Evolutionary conservation across 1,139 yeast genomes (phyloP), one percentile per base, ranked within the genome.

Genomic region (Pichia sp.): DNA sequence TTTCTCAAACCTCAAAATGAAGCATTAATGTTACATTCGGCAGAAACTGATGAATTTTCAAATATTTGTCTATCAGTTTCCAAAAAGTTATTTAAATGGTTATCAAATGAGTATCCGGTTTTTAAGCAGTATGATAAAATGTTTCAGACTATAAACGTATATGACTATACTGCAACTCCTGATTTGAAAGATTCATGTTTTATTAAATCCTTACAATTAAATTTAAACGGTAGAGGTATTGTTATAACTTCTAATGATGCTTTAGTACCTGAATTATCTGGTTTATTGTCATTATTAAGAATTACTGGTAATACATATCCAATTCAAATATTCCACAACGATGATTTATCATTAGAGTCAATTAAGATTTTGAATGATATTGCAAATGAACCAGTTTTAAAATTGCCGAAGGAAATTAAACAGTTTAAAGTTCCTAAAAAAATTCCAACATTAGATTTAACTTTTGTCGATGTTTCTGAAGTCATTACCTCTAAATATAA

Each of bases 321-420:
- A 0, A 73, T 82, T 52, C 83, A 82, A 66, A 71, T 81, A 39
- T 72, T 82, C 16, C 76, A 78, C 57, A 73, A 73, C 50, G 77
- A 67, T 45, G 77, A 73, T 54, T 53, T 74, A 28, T 63, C 70
- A 5, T 47, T 54, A 39, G 58, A 55, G 0, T 61, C 67, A 10
- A 66, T 66, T 43, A 60, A 63, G 25, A 55, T 54, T 14, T 48
- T 73, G 27, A 60, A 63, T 16, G 57, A 65, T 9, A 72, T 77
- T 14, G 81, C 81, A 2, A 56, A 59, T 7, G 66, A 62, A 33
- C 66, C 67, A 34, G 48, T 63, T 29, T 54, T 61, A 58, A 62
- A 62, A 45, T 59, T 61, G 46, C 75, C 73, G 0, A 61, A 63
- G 36, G 47, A 55, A 9, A 47, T 50, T 31, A 55, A 56, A 11